A percentile compares a stretch with the other conserved stretches of the same genome.
phyloP scores from a whole-genome alignment of 768 basidiomycete genomes.

The Russula virescens region DNA sequence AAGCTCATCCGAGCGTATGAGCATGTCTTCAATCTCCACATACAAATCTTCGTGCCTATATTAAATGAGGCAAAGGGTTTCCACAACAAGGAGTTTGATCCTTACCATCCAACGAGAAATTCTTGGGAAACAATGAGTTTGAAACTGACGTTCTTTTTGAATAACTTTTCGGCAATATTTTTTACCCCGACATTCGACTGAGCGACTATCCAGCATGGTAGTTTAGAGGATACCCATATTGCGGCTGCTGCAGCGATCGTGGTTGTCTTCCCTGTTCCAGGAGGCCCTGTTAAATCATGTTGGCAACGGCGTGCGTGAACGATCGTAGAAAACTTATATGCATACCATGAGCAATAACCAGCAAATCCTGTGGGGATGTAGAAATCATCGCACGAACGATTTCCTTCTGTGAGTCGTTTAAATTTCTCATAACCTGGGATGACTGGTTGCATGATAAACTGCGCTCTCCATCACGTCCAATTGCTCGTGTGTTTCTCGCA shows the following conservation, averaged over 20 bases:
- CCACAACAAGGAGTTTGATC: not conserved
- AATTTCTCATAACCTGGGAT: not conserved
- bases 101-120: conserved; percentile 31
- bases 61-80: too few relatives aligned
- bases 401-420: conserved; percentile 8
- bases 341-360: conserved; percentile 19
- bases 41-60: conserved; percentile 51
- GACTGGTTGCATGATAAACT: not conserved
- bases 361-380: not conserved
- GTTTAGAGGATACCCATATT: conserved; percentile 1
- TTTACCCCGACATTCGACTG: conserved; percentile 83
- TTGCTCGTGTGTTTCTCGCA: not conserved
- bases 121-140: conserved; percentile 39
- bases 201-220: conserved; percentile 60
- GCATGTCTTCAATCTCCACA: conserved; percentile 31
- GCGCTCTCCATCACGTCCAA: not conserved
- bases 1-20: conserved; percentile 40
- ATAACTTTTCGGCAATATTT: conserved; percentile 73
- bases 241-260: conserved; percentile 15
- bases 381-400: conserved; percentile 16
- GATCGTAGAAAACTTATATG: not conserved
- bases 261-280: conserved; percentile 22
- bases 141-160: conserved; percentile 51
- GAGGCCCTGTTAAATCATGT: conserved; percentile 11
- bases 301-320: not conserved